Evolutionary conservation across 148 eudicot species (phyloP).

Genomic region (Selenicereus undatus): DNA sequence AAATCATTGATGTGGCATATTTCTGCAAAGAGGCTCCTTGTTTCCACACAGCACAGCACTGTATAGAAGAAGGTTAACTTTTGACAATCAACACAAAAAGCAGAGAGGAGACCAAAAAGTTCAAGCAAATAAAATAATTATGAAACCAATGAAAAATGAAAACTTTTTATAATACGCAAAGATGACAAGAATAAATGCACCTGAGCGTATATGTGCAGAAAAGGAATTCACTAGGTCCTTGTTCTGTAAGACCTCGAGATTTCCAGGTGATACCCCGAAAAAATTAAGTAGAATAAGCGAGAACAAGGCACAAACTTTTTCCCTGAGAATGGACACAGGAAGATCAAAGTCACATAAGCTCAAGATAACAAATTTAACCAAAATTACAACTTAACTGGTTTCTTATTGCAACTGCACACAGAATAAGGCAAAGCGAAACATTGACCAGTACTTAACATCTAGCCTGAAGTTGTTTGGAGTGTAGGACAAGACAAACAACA

Average conservation of each 20-base stretch:
- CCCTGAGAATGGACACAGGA: slow-evolving; percentile 38
- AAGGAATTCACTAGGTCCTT: slow-evolving; percentile 37
- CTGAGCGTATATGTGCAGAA: slow-evolving; percentile 40
- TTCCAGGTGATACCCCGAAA: slow-evolving; percentile 31
- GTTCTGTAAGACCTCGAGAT: slow-evolving; percentile 19
- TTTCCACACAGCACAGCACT: slow-evolving; percentile 43
- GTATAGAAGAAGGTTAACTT: slow-evolving; percentile 24
- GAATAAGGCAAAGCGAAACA: not conserved
- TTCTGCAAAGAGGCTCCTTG: slow-evolving; percentile 40
- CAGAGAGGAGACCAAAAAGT: not conserved
- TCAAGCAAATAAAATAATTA: not conserved
- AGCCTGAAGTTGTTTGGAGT: not conserved
- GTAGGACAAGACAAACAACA: not conserved
- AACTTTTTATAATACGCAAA: not conserved
- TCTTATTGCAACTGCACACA: not conserved
- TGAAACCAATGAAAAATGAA: slow-evolving; percentile 1
- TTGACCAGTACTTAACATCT: not conserved
- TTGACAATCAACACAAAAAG: not conserved
- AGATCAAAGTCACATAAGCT: slow-evolving; percentile 5
- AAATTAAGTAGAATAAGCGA: slow-evolving; percentile 47
- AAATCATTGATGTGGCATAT: slow-evolving; percentile 44
- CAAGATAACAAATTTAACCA: not conserved
- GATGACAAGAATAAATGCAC: slow-evolving; percentile 31
- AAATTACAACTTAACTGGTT: not conserved
- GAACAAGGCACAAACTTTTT: slow-evolving; percentile 63